Evolutionary conservation across 116 monocot species (phyloP).

Genomic region (Phalaenopsis hybrid): DNA sequence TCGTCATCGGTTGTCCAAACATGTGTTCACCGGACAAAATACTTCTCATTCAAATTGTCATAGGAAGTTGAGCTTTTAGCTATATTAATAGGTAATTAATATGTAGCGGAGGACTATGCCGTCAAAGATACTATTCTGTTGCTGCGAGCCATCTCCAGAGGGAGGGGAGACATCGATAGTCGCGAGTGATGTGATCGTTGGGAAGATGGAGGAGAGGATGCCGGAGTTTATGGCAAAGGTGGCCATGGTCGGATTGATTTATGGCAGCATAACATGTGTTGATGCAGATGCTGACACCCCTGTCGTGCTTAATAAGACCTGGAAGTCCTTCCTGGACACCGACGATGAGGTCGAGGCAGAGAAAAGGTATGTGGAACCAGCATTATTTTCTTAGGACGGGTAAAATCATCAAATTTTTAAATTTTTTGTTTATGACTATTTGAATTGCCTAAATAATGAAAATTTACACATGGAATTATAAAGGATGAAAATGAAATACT

Average conservation of each 20-base stretch:
- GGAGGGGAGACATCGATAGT: constrained; percentile 26
- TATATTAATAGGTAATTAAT: neutral
- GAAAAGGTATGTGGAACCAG: neutral
- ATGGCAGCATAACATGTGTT: neutral
- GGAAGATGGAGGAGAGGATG: constrained; percentile 18
- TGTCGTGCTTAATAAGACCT: neutral
- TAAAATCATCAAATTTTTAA: too few species aligned
- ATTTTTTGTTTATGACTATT: too few species aligned
- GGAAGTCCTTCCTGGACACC: neutral
- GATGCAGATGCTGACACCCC: neutral
- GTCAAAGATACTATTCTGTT: constrained; percentile 19
- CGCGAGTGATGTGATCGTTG: constrained; percentile 13
- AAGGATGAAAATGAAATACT: too few species aligned
- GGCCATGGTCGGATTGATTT: neutral
- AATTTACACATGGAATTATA: too few species aligned
- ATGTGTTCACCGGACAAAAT: too few species aligned
- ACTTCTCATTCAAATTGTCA: too few species aligned
- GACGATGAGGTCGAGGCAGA: constrained; percentile 1
- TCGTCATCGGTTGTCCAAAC: too few species aligned
- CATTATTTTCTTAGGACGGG: too few species aligned
- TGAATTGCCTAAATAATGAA: too few species aligned
- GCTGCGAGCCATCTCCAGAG: constrained; percentile 12
- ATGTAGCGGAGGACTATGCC: neutral
- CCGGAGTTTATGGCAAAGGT: constrained; percentile 20
- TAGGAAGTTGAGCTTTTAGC: too few species aligned